Evolutionary conservation across 768 basidiomycete genomes (phyloP).

Genomic region (Chiua virens): DNA sequence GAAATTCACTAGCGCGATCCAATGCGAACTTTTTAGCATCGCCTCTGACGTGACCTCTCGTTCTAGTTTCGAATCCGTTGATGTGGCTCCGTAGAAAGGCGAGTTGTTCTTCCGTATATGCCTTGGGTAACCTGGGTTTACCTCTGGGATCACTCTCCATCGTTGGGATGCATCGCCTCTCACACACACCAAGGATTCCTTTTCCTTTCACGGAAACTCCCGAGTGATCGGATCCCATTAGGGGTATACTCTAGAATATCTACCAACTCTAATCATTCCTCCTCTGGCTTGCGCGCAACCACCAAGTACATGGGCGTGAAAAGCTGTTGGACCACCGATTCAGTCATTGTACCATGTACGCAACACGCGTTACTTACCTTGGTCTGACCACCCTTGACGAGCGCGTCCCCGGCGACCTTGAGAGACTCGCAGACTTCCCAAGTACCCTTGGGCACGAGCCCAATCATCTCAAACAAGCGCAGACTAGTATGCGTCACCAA

Average conservation of each 20-base stretch:
- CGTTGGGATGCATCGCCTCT: constrained; percentile 14
- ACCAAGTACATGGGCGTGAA: constrained; percentile 89
- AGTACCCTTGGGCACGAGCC: constrained; percentile 90
- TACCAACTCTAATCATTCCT: constrained; percentile 1
- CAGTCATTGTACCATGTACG: neutral
- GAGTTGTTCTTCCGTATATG: constrained; percentile 64
- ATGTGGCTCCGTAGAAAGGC: constrained; percentile 53
- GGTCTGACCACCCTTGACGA: constrained; percentile 82
- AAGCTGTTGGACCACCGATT: constrained; percentile 44
- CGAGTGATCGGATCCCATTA: constrained; percentile 30
- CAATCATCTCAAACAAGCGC: constrained; percentile 71
- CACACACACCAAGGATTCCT: constrained; percentile 20
- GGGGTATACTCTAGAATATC: neutral
- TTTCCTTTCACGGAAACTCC: constrained; percentile 6
- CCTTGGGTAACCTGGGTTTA: constrained; percentile 64
- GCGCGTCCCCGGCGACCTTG: constrained; percentile 73
- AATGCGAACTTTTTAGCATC: constrained; percentile 71
- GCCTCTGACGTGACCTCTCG: constrained; percentile 58
- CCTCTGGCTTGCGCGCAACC: constrained; percentile 52
- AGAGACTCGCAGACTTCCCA: constrained; percentile 85
- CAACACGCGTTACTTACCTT: constrained; percentile 53
- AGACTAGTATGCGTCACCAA: constrained; percentile 81
- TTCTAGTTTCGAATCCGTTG: constrained; percentile 57
- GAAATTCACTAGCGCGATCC: constrained; percentile 61
- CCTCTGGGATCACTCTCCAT: constrained; percentile 59